phyloP scores from a whole-genome alignment of 2,329 filamentous ascomycete genomes.

The Emericellopsis atlantica region DNA sequence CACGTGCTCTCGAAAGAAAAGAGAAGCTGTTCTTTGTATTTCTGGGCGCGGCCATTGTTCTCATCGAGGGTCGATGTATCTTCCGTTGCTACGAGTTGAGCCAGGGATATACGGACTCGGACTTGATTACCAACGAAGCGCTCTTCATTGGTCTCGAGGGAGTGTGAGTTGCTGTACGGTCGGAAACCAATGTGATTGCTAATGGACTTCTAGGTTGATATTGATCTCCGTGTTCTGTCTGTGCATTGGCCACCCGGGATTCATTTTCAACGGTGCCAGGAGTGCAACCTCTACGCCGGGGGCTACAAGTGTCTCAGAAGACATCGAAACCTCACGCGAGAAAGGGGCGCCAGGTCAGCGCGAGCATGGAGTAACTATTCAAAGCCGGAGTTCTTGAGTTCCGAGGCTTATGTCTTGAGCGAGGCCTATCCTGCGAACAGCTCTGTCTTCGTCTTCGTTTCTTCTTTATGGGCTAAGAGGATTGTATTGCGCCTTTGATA shows the following conservation, averaged over 20 bases:
- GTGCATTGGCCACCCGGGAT: slow-evolving; percentile 24
- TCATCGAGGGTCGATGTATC: slow-evolving; percentile 47
- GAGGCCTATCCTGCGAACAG: too few relatives aligned
- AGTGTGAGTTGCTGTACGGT: slow-evolving; percentile 17
- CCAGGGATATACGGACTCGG: slow-evolving; percentile 33
- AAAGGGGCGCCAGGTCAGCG: too few relatives aligned
- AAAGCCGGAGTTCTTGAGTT: too few relatives aligned
- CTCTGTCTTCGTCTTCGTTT: too few relatives aligned
- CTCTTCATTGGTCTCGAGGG: slow-evolving; percentile 43
- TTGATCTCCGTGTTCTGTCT: slow-evolving; percentile 20
- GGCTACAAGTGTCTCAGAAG: too few relatives aligned
- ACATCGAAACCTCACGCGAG: too few relatives aligned
- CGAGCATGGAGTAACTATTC: too few relatives aligned
- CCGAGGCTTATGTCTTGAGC: too few relatives aligned
- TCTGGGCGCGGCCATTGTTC: slow-evolving; percentile 38
- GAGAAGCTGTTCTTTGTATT: slow-evolving; percentile 35
- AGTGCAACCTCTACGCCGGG: too few relatives aligned
- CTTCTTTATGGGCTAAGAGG: too few relatives aligned
- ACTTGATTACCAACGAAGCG: slow-evolving; percentile 35
- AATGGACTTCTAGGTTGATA: slow-evolving; percentile 14
- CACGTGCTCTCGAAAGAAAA: slow-evolving; percentile 6
- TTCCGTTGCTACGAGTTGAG: slow-evolving; percentile 54
- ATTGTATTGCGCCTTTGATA: too few relatives aligned
- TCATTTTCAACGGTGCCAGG: slow-evolving; percentile 8
- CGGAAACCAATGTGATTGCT: neutral